These are phyloP conservation scores for Ulota crispa DNA, from an alignment of 225 moss, liverwort and hornwort genomes.

Conservation along the genomic window DNA sequence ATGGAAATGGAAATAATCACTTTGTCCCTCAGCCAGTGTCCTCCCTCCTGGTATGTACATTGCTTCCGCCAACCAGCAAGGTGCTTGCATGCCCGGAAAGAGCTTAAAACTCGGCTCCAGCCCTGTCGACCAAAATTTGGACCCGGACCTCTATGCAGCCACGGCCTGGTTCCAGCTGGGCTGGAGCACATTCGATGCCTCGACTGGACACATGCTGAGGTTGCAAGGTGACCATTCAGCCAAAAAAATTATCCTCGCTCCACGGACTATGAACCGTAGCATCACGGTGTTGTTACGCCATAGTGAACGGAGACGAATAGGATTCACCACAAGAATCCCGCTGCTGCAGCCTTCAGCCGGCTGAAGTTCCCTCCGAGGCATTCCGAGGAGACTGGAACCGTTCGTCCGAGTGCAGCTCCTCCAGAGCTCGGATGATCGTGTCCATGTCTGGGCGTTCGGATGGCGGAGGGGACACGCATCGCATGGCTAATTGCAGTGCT, in stretches of 20 bases:
- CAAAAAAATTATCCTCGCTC: conserved; percentile 16
- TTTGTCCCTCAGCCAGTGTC: conserved; percentile 11
- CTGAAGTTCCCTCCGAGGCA: conserved; percentile 37
- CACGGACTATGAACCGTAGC: conserved; percentile 35
- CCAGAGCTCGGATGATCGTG: conserved; percentile 60
- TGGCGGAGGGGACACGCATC: conserved; percentile 72
- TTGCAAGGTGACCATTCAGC: conserved; percentile 16
- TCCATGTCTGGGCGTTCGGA: conserved; percentile 74
- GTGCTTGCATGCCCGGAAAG: conserved; percentile 44
- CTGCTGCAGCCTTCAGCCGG: not conserved
- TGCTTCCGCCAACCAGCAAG: conserved; percentile 46
- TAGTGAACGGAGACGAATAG: conserved; percentile 24
- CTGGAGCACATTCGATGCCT: conserved; percentile 32
- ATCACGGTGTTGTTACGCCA: conserved; percentile 21
- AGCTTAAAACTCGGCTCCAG: conserved; percentile 24
- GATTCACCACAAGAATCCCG: conserved; percentile 14
- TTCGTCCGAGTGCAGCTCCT: conserved; percentile 50
- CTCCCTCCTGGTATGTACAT: conserved; percentile 48
- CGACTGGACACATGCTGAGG: conserved; percentile 31
- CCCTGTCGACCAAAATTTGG: conserved; percentile 47
- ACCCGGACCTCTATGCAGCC: not conserved
- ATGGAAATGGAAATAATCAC: conserved; percentile 14
- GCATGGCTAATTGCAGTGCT: conserved; percentile 89
- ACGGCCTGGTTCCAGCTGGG: conserved; percentile 33
- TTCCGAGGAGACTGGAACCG: conserved; percentile 39